Evolutionary conservation across 1,284 basidiomycete genomes (phyloP).

Genomic region (Lentinula novae-zelandiae): DNA sequence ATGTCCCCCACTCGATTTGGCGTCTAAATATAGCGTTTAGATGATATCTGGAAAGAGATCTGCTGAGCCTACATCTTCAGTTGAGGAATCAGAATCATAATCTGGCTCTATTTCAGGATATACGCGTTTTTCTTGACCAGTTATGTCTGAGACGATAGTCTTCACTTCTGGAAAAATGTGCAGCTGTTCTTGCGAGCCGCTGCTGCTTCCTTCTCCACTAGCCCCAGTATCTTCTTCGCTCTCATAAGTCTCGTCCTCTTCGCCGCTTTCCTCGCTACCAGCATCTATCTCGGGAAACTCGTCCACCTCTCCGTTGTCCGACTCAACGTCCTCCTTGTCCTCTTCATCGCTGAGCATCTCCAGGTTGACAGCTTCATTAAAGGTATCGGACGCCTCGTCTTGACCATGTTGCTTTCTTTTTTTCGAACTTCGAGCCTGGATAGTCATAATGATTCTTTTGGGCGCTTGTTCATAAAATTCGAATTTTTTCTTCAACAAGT

Average conservation of each 20-base stretch:
- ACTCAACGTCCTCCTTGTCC: slow-evolving; percentile 43
- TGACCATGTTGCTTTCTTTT: slow-evolving; percentile 55
- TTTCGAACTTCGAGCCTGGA: slow-evolving; percentile 27
- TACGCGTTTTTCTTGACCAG: slow-evolving; percentile 84
- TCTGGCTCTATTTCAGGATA: slow-evolving; percentile 95
- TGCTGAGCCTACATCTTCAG: slow-evolving; percentile 78
- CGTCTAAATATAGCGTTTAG: slow-evolving; percentile 43
- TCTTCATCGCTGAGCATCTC: slow-evolving; percentile 76
- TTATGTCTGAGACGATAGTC: slow-evolving; percentile 74
- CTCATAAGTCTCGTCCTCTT: slow-evolving; percentile 19
- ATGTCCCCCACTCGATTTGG: slow-evolving; percentile 95
- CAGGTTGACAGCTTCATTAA: slow-evolving; percentile 42
- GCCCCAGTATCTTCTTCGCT: slow-evolving; percentile 34
- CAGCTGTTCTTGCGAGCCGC: slow-evolving; percentile 25
- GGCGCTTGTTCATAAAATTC: not conserved
- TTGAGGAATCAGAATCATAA: slow-evolving; percentile 96
- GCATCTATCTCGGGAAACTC: slow-evolving; percentile 24
- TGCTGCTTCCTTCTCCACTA: slow-evolving; percentile 27
- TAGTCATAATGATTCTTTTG: slow-evolving; percentile 28
- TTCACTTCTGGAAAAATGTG: slow-evolving; percentile 63
- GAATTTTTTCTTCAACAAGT: slow-evolving; percentile 16
- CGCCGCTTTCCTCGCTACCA: slow-evolving; percentile 26
- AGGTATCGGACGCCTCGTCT: slow-evolving; percentile 28
- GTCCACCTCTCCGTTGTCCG: slow-evolving; percentile 44
- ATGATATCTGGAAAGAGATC: slow-evolving; percentile 10